Percentiles rank a stretch among this genome's conserved stretches.
phyloP scores from a whole-genome alignment of 441 rosid species.

The Hura crepitans region DNA sequence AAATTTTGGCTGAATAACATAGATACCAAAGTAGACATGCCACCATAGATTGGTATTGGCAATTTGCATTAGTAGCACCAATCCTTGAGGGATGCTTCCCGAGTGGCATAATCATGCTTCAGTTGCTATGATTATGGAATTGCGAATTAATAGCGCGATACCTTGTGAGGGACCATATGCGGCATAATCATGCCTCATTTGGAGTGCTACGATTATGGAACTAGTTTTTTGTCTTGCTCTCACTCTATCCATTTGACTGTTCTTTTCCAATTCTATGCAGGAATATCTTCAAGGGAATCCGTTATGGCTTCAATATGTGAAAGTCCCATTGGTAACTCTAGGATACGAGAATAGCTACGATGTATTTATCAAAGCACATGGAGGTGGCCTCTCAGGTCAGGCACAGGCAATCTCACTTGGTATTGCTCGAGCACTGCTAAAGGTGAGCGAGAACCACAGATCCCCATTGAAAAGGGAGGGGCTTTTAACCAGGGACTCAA shows the following conservation, averaged over 20 bases:
- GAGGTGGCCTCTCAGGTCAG: conserved; percentile 93
- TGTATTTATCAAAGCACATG: conserved; percentile 88
- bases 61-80: not conserved
- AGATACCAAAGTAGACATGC: not conserved
- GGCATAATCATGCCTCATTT: not conserved
- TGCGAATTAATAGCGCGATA: not conserved
- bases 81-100: not conserved
- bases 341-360: conserved; percentile 83
- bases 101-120: not conserved
- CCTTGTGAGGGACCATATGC: not conserved
- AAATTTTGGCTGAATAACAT: not conserved
- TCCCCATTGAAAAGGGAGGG: conserved; percentile 70
- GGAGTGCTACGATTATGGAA: not conserved
- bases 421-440: conserved; percentile 78
- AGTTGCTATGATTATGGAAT: not conserved
- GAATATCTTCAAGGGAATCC: conserved; percentile 97
- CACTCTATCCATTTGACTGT: conserved; percentile 14
- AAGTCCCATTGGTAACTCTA: conserved; percentile 63
- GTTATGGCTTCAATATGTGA: conserved; percentile 81
- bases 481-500: conserved; percentile 78
- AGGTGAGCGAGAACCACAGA: conserved; percentile 72
- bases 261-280: conserved; percentile 36
- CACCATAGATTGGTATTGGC: not conserved
- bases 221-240: not conserved
- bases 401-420: conserved; percentile 92